phyloP scores from a whole-genome alignment of 2,329 filamentous ascomycete genomes.

The Microcyclosporella mali region DNA sequence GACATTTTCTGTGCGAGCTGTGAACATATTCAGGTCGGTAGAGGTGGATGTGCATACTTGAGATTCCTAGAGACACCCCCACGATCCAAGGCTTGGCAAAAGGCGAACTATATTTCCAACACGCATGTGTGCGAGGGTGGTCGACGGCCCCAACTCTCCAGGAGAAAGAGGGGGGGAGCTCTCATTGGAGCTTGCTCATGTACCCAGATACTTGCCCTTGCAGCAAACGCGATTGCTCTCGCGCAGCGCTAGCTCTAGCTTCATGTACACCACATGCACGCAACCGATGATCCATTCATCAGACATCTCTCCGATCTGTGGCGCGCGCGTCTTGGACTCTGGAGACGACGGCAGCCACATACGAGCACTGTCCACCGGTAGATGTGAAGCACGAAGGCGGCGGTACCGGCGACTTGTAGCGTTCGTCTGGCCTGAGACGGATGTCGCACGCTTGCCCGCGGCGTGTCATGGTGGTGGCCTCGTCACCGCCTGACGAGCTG shows the following conservation, averaged over 20 bases:
- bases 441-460: constrained; percentile 10
- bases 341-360: too few relatives aligned
- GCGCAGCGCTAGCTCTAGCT: constrained; percentile 17
- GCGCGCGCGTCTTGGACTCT: too few relatives aligned
- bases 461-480: background rate
- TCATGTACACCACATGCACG: constrained; percentile 18
- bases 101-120: too few relatives aligned
- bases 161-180: too few relatives aligned
- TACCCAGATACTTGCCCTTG: constrained; percentile 19
- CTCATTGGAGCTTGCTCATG: background rate
- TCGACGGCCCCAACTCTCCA: too few relatives aligned
- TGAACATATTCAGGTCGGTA: too few relatives aligned
- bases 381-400: constrained; percentile 15
- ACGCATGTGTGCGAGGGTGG: too few relatives aligned
- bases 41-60: too few relatives aligned
- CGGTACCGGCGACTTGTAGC: constrained; percentile 5
- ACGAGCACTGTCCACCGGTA: constrained; percentile 5
- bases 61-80: too few relatives aligned
- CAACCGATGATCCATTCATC: constrained; percentile 16
- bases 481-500: constrained; percentile 13
- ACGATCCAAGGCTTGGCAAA: too few relatives aligned
- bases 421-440: constrained; percentile 1
- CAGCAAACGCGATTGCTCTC: constrained; percentile 16
- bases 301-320: constrained; percentile 8
- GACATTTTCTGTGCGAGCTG: too few relatives aligned